Conservation (phyloP, 179 eudicot genomes). For the Patellifolia procumbens region DNA sequence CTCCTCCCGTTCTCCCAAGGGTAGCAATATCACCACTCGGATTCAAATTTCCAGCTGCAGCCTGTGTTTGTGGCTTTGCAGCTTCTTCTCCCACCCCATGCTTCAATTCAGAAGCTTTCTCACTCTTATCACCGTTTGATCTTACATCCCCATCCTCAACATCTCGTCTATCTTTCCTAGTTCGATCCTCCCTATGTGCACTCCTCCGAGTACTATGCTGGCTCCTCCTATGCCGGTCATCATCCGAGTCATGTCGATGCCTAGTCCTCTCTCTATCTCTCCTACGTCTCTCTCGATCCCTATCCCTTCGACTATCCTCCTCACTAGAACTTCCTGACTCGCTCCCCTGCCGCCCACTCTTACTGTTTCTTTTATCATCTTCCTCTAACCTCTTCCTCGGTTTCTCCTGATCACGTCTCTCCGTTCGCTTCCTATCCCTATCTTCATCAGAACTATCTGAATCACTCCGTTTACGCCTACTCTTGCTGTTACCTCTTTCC, state of each 20-base stretch:
- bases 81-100: conserved; percentile 27
- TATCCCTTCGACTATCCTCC: conserved; percentile 16
- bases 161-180: conserved; percentile 19
- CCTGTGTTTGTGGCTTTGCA: conserved; percentile 22
- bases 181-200: conserved; percentile 1
- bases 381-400: neutral
- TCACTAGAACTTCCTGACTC: conserved; percentile 17
- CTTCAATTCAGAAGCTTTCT: conserved; percentile 12
- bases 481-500: too few relatives aligned
- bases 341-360: neutral
- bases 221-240: conserved; percentile 11
- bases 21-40: conserved; percentile 39
- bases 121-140: conserved; percentile 22
- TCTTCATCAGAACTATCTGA: conserved; percentile 16
- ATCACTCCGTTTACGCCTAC: too few relatives aligned
- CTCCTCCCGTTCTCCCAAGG: conserved; percentile 74
- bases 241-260: conserved; percentile 22
- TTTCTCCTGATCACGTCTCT: conserved; percentile 11
- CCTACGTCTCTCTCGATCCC: conserved; percentile 17
- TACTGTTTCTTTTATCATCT: neutral
- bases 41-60: conserved; percentile 23
- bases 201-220: conserved; percentile 4
- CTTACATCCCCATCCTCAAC: conserved; percentile 12
- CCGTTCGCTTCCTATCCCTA: conserved; percentile 10
- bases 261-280: conserved; percentile 22